Percentiles rank a stretch among this genome's conserved stretches.
phyloP scores from a whole-genome alignment of 1,139 yeast genomes.

The Tardiomyces digboiensis region DNA sequence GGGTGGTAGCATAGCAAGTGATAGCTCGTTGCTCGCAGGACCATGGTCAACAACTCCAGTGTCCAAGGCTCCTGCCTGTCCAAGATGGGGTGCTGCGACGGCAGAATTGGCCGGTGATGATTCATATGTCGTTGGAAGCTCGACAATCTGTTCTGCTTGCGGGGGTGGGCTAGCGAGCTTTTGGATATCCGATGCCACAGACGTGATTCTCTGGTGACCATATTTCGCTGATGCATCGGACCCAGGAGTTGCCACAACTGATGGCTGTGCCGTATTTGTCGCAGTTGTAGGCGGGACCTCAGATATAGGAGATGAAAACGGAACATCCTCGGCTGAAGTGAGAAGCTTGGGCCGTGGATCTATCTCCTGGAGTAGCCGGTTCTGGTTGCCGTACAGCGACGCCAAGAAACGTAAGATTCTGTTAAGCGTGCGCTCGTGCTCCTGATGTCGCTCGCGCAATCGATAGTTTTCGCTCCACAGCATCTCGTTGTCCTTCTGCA shows the following conservation, averaged over 20 bases:
- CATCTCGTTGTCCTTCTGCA: constrained; percentile 79
- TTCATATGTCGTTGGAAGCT: background rate
- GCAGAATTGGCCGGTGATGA: constrained; percentile 4
- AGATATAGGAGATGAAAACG: background rate
- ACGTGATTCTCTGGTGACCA: background rate
- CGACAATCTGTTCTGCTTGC: background rate
- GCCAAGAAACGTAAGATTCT: constrained; percentile 83
- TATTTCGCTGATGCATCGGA: background rate
- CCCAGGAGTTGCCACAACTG: background rate
- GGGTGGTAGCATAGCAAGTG: constrained; percentile 3
- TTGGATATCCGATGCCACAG: background rate
- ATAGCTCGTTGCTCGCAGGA: constrained; percentile 2
- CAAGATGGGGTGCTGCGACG: background rate
- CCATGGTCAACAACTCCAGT: constrained; percentile 1
- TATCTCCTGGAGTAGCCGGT: constrained; percentile 25
- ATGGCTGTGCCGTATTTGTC: background rate
- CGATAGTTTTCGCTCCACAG: constrained; percentile 84
- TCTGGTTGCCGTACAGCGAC: constrained; percentile 60
- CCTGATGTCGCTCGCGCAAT: constrained; percentile 75
- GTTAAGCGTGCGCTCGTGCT: constrained; percentile 82
- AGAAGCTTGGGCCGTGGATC: background rate
- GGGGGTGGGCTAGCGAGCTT: background rate
- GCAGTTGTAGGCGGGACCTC: background rate
- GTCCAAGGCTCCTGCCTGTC: too few species aligned
- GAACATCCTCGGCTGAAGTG: background rate